Percentiles rank a stretch among this genome's conserved stretches.
Evolutionary conservation across 1,284 basidiomycete species (phyloP).

Genomic region (Malassezia caprae): DNA sequence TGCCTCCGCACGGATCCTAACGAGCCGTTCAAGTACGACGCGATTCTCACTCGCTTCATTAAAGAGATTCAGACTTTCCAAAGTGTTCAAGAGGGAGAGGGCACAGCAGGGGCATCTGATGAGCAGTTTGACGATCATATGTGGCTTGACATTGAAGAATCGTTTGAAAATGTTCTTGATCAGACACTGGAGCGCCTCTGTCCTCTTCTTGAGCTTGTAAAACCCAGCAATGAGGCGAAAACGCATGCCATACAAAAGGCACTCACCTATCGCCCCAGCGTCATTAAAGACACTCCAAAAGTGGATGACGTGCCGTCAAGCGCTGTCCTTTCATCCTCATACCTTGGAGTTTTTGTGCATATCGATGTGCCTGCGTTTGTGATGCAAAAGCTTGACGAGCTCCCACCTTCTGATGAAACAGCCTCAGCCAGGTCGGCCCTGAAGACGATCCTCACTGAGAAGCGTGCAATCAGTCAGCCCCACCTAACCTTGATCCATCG

Average conservation of each 20-base stretch:
- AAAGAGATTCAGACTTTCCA: slow-evolving; percentile 59
- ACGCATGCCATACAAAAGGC: slow-evolving; percentile 15
- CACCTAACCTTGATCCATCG: slow-evolving; percentile 78
- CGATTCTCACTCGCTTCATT: slow-evolving; percentile 66
- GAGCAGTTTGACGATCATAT: slow-evolving; percentile 59
- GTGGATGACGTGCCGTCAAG: slow-evolving; percentile 16
- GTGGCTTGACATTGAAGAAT: slow-evolving; percentile 57
- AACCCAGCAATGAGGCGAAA: slow-evolving; percentile 12
- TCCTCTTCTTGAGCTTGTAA: slow-evolving; percentile 13
- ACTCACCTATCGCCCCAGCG: background rate
- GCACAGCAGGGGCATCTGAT: slow-evolving; percentile 48
- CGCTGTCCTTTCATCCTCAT: slow-evolving; percentile 17
- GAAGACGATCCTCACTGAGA: slow-evolving; percentile 32
- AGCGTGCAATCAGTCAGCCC: slow-evolving; percentile 57
- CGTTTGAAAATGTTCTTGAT: slow-evolving; percentile 21
- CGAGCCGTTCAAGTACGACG: slow-evolving; percentile 55
- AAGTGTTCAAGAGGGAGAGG: slow-evolving; percentile 33
- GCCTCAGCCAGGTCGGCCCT: slow-evolving; percentile 13
- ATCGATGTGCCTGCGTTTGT: slow-evolving; percentile 14
- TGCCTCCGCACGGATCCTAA: slow-evolving; percentile 25
- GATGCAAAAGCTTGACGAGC: slow-evolving; percentile 7
- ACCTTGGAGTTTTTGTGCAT: slow-evolving; percentile 33
- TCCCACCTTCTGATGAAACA: background rate
- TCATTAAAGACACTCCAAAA: slow-evolving; percentile 6
- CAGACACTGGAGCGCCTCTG: slow-evolving; percentile 13